phyloP scores from a whole-genome alignment of 129 eudicot genomes.

The Arctium lappa region DNA sequence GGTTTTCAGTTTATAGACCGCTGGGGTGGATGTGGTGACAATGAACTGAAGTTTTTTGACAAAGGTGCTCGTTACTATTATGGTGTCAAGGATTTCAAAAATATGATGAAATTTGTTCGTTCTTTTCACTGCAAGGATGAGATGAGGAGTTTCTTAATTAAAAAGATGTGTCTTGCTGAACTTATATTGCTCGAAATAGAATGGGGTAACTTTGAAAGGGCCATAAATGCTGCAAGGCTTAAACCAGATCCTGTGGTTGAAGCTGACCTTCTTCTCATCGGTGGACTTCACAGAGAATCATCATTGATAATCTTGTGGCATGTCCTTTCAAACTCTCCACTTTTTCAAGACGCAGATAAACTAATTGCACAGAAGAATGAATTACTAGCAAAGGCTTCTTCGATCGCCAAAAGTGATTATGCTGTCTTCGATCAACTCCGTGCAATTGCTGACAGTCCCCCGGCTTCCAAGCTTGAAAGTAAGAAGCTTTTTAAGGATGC shows the following conservation, averaged over 20 bases:
- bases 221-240: conserved; percentile 51
- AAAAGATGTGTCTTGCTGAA: conserved; percentile 42
- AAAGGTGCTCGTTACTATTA: too few species aligned
- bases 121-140: conserved; percentile 37
- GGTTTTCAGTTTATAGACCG: conserved; percentile 36
- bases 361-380: conserved; percentile 30
- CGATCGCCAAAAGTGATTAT: conserved; percentile 28
- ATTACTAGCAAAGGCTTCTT: conserved; percentile 35
- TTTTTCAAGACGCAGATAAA: conserved; percentile 15
- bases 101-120: conserved; percentile 52
- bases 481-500: conserved; percentile 44
- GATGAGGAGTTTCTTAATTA: conserved; percentile 33
- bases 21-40: conserved; percentile 26
- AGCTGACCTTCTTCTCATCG: conserved; percentile 44
- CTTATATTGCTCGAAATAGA: conserved; percentile 49
- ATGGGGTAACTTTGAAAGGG: conserved; percentile 51
- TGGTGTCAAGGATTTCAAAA: background rate
- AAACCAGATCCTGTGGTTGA: conserved; percentile 42
- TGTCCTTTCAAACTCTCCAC: conserved; percentile 28
- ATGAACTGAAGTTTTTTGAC: background rate
- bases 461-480: conserved; percentile 26
- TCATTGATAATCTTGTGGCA: conserved; percentile 39
- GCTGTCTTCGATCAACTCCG: conserved; percentile 16
- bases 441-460: conserved; percentile 33
- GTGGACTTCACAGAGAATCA: conserved; percentile 39